Percentiles rank a stretch among this genome's conserved stretches.
These are phyloP conservation scores for Iris pallida DNA, from an alignment of 116 monocot species.

Conservation along the genomic window DNA sequence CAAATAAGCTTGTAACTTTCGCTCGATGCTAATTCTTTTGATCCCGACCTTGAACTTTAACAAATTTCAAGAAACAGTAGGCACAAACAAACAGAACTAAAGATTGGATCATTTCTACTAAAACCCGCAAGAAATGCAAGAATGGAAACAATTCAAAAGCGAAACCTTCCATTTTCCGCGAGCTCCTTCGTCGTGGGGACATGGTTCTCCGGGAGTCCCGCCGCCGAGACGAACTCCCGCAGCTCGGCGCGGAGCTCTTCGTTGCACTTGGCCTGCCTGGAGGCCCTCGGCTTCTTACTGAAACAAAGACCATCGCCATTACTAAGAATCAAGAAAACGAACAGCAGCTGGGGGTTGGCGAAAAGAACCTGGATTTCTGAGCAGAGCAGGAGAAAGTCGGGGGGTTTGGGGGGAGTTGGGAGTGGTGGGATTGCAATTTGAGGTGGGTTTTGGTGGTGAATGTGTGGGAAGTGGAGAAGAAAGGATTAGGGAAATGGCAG, in stretches of 20 bases:
- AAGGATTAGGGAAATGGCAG: constrained; percentile 7
- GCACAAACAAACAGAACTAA: not conserved
- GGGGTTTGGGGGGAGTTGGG: constrained; percentile 4
- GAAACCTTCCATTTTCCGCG: constrained; percentile 55
- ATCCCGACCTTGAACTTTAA: too few species aligned
- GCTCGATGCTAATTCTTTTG: too few species aligned
- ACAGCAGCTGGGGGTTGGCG: not conserved
- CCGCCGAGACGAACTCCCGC: constrained; percentile 31
- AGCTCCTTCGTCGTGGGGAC: constrained; percentile 55
- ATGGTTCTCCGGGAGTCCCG: constrained; percentile 39
- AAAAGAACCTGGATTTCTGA: constrained; percentile 35
- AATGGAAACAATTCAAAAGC: not conserved
- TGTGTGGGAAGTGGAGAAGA: not conserved
- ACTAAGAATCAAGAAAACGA: constrained; percentile 1
- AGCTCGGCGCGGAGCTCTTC: constrained; percentile 50
- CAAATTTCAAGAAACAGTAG: not conserved
- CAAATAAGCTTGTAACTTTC: too few species aligned
- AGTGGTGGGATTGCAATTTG: constrained; percentile 5
- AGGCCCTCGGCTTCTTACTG: constrained; percentile 20
- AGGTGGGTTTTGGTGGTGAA: constrained; percentile 6
- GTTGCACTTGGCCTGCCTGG: constrained; percentile 35
- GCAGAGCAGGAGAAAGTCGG: constrained; percentile 19
- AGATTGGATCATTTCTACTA: not conserved
- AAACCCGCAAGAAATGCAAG: too few species aligned
- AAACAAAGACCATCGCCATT: not conserved